Conservation (phyloP, 202 grass and related monocot genomes). For the Elaeis oleifera region DNA sequence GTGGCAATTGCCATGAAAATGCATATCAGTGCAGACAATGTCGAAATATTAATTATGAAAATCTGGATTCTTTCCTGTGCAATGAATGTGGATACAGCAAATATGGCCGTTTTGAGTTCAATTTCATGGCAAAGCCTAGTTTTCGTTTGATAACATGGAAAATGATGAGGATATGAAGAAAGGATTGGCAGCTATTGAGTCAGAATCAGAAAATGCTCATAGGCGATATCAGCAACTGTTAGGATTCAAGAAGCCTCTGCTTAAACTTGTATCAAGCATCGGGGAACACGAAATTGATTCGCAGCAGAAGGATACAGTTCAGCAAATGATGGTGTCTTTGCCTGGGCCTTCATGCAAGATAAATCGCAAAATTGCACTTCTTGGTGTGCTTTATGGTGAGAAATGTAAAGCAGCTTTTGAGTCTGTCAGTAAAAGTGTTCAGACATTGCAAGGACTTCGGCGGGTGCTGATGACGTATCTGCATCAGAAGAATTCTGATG, state of each 20-base stretch:
- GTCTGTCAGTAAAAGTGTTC: slow-evolving; percentile 94
- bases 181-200: slow-evolving; percentile 90
- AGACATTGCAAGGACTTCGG: slow-evolving; percentile 88
- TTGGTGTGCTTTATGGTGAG: slow-evolving; percentile 95
- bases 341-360: slow-evolving; percentile 94
- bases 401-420: slow-evolving; percentile 99
- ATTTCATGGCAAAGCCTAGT: slow-evolving; percentile 98
- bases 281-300: slow-evolving; percentile 93
- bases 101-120: slow-evolving; percentile 99
- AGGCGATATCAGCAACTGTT: slow-evolving; percentile 94
- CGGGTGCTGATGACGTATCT: slow-evolving; percentile 84
- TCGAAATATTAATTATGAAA: slow-evolving; percentile 98
- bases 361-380: slow-evolving; percentile 91
- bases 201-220: slow-evolving; percentile 96
- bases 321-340: slow-evolving; percentile 99
- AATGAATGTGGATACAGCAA: slow-evolving; percentile 99
- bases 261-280: slow-evolving; percentile 95
- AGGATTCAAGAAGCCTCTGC: slow-evolving; percentile 94
- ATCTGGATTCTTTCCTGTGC: slow-evolving; percentile 97
- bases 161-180: slow-evolving; percentile 98
- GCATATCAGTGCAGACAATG: slow-evolving; percentile 97
- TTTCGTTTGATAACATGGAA: slow-evolving; percentile 98
- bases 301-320: slow-evolving; percentile 94
- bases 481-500: slow-evolving; percentile 71
- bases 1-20: slow-evolving; percentile 98